Base-by-base conservation (phyloP, 345 rosid genomes). In the Brassica nigra region DNA sequence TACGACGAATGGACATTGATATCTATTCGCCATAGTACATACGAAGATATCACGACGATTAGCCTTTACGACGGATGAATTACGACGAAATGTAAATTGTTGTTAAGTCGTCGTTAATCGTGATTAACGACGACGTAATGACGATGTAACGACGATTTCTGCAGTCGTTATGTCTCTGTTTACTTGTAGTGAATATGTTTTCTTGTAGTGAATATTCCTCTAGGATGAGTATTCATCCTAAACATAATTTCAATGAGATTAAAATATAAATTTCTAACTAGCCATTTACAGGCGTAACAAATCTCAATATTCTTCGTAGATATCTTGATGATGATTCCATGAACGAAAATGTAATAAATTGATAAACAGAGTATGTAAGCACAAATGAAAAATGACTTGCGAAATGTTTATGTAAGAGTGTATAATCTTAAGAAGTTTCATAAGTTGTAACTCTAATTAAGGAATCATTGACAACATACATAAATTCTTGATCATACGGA, bases 401-500 rank as follows among this genome's bases (percentile, higher is more conserved):
- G 27, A 7, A 30, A 28, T 59, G 44, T 61, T 42, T 30, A 11
- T 42, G 11, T 10, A 44, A 8, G 29, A 62, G 11, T 61, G 61
- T 27, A 31, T 7, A n/a, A 29, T 64, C 47, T 63, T 29, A 29
- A 2, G 8, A 16, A 63, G 30, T 61, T 37, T 42, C 62, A n/a
- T 39, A 15, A 47, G 30, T 28, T 10, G 18, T 18, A 12, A 74
- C 2, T 33, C 39, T 29, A 6, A 34, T 34, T 52, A 52, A 18
- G 36, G 27, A 61, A 59, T 59, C 27, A 58, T 27, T 59, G 76
- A 33, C 75, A 6, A 20, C 20, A 33, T 33, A 55, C n/a, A 71
- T 20, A 71, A 57, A 70, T 12, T 1, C 6, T 10, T 55, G 63
- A 70, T 16, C 6, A 28, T 28, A 28, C 27, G 27, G 20, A 34